Base-by-base conservation (phyloP, 768 basidiomycete genomes). In the Suillus fuscotomentosus region DNA sequence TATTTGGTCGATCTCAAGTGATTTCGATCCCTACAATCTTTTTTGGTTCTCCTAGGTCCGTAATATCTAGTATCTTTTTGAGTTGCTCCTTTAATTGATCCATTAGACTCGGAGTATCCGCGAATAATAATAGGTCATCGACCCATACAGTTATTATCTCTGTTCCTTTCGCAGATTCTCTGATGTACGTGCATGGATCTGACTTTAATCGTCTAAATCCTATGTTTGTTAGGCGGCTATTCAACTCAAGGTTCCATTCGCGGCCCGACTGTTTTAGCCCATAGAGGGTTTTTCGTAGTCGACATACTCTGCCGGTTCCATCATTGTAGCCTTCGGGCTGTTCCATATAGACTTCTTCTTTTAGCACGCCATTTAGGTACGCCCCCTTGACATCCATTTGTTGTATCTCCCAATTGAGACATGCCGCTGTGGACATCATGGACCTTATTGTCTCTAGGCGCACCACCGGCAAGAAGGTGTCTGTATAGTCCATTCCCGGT, bases 301-400 rank as follows among this genome's bases (percentile, higher is more conserved):
- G 22, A 10, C 72, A 75, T 57, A 75, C 65, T 0, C 60, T 24
- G 0, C 31, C 2, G 0, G 68, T 70, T 0, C 66, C 63, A 31
- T 76, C 71, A 1, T 67, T 4, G 39, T 62, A 72, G 0, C 74
- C 73, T 11, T 73, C 63, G 0, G 71, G 76, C 34, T 75, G 76
- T 0, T 61, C 53, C 75, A 78, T 78, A 54, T 76, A 78, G 0
- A 78, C 69, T n/a, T 77, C 73, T 43, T 78, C 77, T 42, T 74
- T 64, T 1, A 78, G 62, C 0, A 66, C 31, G 1, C 74, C 69
- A 54, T 79, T 73, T 1, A 79, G 68, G 60, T 76, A 78, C 0
- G 73, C 72, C 0, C 70, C 69, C 3, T 68, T 71, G 0, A 79
- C 62, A 17, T 79, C 76, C 57, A 79, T 70, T 27, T 71, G 70